Evolutionary conservation across 768 basidiomycete genomes (phyloP).

Genomic region (Piloderma croceum): DNA sequence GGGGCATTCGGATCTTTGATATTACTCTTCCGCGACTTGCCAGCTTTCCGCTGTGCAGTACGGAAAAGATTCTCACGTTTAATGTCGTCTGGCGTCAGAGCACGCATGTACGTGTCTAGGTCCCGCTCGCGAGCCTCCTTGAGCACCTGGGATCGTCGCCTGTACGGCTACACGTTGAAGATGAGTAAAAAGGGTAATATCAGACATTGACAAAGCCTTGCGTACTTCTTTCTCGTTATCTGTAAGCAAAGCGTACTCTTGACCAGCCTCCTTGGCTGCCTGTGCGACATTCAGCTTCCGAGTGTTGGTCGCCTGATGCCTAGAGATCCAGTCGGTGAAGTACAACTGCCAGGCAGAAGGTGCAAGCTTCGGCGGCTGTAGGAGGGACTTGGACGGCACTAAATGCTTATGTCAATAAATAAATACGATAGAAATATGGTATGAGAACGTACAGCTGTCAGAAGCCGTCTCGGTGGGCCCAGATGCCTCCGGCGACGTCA

Average conservation of each 20-base stretch:
- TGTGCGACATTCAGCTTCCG: conserved; percentile 93
- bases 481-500: conserved; percentile 30
- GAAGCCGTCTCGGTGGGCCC: conserved; percentile 35
- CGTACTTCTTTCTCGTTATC: conserved; percentile 79
- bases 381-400: conserved; percentile 69
- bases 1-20: conserved; percentile 97
- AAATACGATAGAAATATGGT: conserved; percentile 13
- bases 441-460: conserved; percentile 41
- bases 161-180: conserved; percentile 61
- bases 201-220: conserved; percentile 21
- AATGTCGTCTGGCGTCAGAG: conserved; percentile 89
- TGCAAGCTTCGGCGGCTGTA: conserved; percentile 86
- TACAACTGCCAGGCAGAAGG: conserved; percentile 96
- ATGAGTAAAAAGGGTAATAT: conserved; percentile 15
- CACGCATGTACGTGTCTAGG: conserved; percentile 78
- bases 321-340: conserved; percentile 92
- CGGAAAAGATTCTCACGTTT: conserved; percentile 89
- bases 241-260: conserved; percentile 77
- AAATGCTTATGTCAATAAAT: conserved; percentile 16
- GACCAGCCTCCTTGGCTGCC: conserved; percentile 90
- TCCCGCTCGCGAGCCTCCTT: conserved; percentile 84
- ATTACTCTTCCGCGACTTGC: conserved; percentile 88
- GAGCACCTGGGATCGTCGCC: conserved; percentile 72
- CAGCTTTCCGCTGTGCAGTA: conserved; percentile 87
- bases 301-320: conserved; percentile 70